Percentiles rank a stretch among this genome's conserved stretches.
These are phyloP conservation scores for Boletus sp. DNA, from an alignment of 1,284 basidiomycete genomes.

Conservation along the genomic window DNA sequence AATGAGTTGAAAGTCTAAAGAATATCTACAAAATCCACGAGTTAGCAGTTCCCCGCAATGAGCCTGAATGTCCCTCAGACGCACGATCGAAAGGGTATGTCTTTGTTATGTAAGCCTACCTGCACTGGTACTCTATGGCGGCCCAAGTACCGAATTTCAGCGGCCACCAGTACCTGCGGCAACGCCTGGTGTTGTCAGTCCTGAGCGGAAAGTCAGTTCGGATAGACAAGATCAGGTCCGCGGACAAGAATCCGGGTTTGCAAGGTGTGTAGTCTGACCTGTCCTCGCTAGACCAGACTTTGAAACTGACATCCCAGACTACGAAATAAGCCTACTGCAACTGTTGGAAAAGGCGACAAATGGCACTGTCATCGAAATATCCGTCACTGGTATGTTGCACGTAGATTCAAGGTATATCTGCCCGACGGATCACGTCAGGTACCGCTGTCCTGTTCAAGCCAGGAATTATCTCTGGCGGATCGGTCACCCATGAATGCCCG, in stretches of 20 bases:
- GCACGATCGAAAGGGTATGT: too few species aligned
- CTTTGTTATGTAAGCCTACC: slow-evolving; percentile 26
- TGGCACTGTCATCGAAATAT: slow-evolving; percentile 94
- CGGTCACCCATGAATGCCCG: slow-evolving; percentile 83
- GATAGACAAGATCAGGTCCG: slow-evolving; percentile 86
- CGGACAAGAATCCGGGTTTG: slow-evolving; percentile 92
- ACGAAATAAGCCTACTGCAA: slow-evolving; percentile 88
- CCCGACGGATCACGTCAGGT: slow-evolving; percentile 45
- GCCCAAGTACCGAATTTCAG: slow-evolving; percentile 54
- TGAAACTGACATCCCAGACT: slow-evolving; percentile 51
- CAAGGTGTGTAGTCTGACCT: slow-evolving; percentile 49
- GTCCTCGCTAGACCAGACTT: slow-evolving; percentile 4
- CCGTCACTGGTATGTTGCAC: slow-evolving; percentile 73
- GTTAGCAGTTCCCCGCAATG: slow-evolving; percentile 1
- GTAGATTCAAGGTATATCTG: neutral
- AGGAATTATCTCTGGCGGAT: slow-evolving; percentile 86
- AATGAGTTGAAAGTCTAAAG: slow-evolving; percentile 11
- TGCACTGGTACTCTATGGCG: slow-evolving; percentile 9
- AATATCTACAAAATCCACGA: slow-evolving; percentile 14
- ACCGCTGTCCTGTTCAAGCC: slow-evolving; percentile 90
- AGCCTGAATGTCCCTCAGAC: too few species aligned
- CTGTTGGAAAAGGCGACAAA: slow-evolving; percentile 92
- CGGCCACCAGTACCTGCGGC: slow-evolving; percentile 81
- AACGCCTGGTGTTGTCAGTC: slow-evolving; percentile 83
- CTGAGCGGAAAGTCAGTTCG: slow-evolving; percentile 84